phyloP scores from a whole-genome alignment of 805 yeast species.

The Wickerhamomyces alni region DNA sequence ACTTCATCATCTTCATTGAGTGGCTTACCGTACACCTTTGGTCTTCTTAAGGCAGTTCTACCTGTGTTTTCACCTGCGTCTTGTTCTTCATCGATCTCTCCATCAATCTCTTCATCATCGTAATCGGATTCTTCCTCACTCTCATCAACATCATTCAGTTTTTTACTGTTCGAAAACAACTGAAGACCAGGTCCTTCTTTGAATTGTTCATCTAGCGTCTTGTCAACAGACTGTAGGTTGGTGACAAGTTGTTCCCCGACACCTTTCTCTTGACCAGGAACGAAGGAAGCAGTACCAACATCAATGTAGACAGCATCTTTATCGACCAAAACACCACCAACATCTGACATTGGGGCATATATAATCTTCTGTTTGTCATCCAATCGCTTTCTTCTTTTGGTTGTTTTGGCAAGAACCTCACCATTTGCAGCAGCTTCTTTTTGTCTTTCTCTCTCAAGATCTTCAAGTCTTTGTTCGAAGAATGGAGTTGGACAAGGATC shows the following conservation, averaged over 20 bases:
- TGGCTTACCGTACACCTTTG: slow-evolving; percentile 51
- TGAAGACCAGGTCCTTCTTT: slow-evolving; percentile 65
- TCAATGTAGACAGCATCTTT: slow-evolving; percentile 95
- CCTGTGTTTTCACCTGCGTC: slow-evolving; percentile 43
- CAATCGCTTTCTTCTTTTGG: slow-evolving; percentile 83
- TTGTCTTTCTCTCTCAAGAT: slow-evolving; percentile 63
- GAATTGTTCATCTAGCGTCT: slow-evolving; percentile 50
- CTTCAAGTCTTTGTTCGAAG: slow-evolving; percentile 80
- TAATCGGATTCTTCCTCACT: slow-evolving; percentile 31
- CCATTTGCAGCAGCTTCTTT: slow-evolving; percentile 61
- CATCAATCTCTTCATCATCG: slow-evolving; percentile 29
- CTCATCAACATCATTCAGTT: slow-evolving; percentile 38
- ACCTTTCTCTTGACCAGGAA: slow-evolving; percentile 63
- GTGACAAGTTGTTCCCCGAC: slow-evolving; percentile 86
- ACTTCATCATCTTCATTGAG: slow-evolving; percentile 41
- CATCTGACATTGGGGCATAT: slow-evolving; percentile 99
- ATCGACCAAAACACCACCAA: slow-evolving; percentile 96
- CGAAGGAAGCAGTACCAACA: slow-evolving; percentile 46
- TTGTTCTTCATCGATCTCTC: slow-evolving; percentile 26
- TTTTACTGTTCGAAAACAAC: slow-evolving; percentile 60
- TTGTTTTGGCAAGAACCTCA: slow-evolving; percentile 45
- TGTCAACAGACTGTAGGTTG: slow-evolving; percentile 64
- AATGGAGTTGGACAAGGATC: slow-evolving; percentile 99
- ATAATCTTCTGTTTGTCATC: slow-evolving; percentile 92
- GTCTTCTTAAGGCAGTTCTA: slow-evolving; percentile 56